Evolutionary conservation across 192 early-diverging fungal genomes (phyloP).

Genomic region (Lobosporangium transversale): DNA sequence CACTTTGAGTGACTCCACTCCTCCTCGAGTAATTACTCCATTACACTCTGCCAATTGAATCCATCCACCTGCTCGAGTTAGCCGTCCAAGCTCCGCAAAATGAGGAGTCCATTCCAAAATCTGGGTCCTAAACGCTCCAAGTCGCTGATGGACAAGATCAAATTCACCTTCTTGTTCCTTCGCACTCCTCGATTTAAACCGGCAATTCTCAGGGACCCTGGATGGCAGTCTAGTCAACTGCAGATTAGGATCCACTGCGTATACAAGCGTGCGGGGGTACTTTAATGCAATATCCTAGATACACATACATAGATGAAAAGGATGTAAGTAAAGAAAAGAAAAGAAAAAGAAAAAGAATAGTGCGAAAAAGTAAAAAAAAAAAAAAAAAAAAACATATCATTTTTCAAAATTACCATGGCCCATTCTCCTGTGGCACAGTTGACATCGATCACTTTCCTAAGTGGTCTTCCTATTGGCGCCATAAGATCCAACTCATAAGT

Average conservation of each 20-base stretch:
- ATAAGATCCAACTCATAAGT: slow-evolving; percentile 45
- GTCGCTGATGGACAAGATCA: slow-evolving; percentile 40
- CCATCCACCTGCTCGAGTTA: slow-evolving; percentile 42
- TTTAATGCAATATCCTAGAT: slow-evolving; percentile 44
- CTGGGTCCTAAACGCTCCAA: slow-evolving; percentile 39
- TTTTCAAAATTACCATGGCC: slow-evolving; percentile 50
- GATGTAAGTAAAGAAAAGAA: neutral
- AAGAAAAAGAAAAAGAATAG: neutral
- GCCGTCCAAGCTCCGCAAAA: slow-evolving; percentile 37
- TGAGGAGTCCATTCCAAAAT: slow-evolving; percentile 47
- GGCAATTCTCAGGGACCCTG: slow-evolving; percentile 29
- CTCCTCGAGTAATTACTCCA: slow-evolving; percentile 37
- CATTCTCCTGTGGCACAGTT: slow-evolving; percentile 43
- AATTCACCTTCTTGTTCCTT: slow-evolving; percentile 47
- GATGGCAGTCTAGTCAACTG: slow-evolving; percentile 10
- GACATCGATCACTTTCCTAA: slow-evolving; percentile 44
- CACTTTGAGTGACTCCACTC: slow-evolving; percentile 36
- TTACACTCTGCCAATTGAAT: slow-evolving; percentile 47
- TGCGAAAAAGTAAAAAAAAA: neutral
- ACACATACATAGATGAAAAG: neutral
- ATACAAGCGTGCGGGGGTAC: slow-evolving; percentile 36
- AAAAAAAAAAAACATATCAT: too few species aligned
- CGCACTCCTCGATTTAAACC: slow-evolving; percentile 32
- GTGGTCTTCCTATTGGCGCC: slow-evolving; percentile 32
- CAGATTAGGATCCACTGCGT: slow-evolving; percentile 24